Conservation (phyloP, 768 basidiomycete genomes). For the Mycena indigotica region DNA sequence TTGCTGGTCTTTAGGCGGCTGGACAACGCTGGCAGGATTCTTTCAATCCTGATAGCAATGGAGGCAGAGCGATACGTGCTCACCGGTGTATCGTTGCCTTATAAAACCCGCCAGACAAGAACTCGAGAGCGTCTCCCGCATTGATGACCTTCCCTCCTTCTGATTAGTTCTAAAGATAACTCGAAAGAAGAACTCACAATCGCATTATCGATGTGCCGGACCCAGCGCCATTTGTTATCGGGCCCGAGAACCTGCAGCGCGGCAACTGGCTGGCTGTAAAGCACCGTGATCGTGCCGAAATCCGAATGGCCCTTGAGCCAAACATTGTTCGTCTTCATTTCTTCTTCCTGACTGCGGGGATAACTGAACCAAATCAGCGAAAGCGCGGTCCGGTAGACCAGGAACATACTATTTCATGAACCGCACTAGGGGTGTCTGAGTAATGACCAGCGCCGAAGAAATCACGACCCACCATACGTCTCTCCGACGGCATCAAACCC, state of each 20-base stretch:
- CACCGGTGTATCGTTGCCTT: conserved; percentile 56
- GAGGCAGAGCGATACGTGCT: neutral
- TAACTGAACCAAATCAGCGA: conserved; percentile 36
- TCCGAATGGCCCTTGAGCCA: conserved; percentile 69
- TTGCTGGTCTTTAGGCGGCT: conserved; percentile 59
- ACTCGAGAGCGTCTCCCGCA: conserved; percentile 60
- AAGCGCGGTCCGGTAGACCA: too few relatives aligned
- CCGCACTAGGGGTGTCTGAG: conserved; percentile 40
- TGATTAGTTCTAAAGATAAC: neutral
- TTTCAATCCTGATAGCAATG: neutral
- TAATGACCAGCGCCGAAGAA: neutral
- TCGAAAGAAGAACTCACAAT: conserved; percentile 38
- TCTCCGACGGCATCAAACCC: conserved; percentile 44
- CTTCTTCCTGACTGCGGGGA: conserved; percentile 52
- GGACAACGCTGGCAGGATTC: conserved; percentile 46
- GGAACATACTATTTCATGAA: conserved; percentile 70
- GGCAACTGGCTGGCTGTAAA: conserved; percentile 64
- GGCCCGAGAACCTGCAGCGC: conserved; percentile 57
- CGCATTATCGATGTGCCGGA: conserved; percentile 60
- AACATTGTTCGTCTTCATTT: conserved; percentile 51
- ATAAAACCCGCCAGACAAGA: conserved; percentile 63
- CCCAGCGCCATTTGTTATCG: conserved; percentile 59
- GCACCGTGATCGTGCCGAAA: conserved; percentile 55
- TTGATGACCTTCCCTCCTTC: conserved; percentile 51
- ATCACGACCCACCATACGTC: conserved; percentile 38